Evolutionary conservation across 1,284 basidiomycete species (phyloP).

Genomic region (Xerocomus alliaceus): DNA sequence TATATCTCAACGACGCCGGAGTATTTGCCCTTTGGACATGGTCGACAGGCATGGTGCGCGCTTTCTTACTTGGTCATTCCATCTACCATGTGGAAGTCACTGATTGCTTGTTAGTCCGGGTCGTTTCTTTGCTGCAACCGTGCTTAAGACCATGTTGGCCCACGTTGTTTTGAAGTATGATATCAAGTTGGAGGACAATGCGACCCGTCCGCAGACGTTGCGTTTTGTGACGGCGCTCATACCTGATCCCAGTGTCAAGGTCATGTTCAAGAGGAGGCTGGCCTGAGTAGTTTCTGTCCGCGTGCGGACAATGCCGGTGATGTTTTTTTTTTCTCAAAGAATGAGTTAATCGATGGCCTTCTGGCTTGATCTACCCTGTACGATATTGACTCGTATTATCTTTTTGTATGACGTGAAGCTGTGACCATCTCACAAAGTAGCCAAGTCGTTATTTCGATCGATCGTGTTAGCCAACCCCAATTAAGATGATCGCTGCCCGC

Average conservation of each 20-base stretch:
- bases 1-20: constrained; percentile 16
- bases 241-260: constrained; percentile 4
- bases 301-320: too few species aligned
- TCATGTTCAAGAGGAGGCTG: constrained; percentile 29
- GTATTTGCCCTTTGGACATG: constrained; percentile 22
- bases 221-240: neutral
- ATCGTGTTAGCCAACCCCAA: too few species aligned
- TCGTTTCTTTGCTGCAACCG: constrained; percentile 22
- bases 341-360: too few species aligned
- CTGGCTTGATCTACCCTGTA: too few species aligned
- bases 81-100: too few species aligned
- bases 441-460: neutral
- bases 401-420: too few species aligned
- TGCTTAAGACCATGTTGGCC: constrained; percentile 42
- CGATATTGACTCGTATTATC: too few species aligned
- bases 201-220: constrained; percentile 31
- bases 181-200: constrained; percentile 32
- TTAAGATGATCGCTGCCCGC: too few species aligned
- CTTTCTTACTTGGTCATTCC: neutral
- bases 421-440: too few species aligned
- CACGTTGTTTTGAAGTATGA: constrained; percentile 40
- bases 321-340: too few species aligned
- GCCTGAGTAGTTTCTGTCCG: neutral
- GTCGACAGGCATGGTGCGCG: constrained; percentile 22
- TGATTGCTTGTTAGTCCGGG: constrained; percentile 14